Percentiles rank a stretch among this genome's conserved stretches.
Conservation (phyloP, 2,329 filamentous ascomycete genomes). For the Beauveria bassiana region DNA sequence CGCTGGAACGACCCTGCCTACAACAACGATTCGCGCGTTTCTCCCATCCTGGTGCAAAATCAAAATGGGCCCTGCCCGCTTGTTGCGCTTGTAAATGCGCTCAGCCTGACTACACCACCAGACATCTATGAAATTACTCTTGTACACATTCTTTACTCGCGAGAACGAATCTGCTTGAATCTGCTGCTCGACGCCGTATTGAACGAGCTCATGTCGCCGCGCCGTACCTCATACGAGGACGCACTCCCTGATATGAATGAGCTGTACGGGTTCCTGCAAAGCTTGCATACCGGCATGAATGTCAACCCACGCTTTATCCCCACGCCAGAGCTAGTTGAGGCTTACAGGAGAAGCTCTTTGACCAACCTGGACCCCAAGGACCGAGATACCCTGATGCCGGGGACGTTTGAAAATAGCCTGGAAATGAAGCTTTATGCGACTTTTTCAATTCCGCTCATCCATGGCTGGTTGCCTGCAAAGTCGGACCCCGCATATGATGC, state of each 20-base stretch:
- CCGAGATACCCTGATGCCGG: constrained; percentile 45
- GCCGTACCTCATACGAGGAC: constrained; percentile 53
- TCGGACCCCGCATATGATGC: constrained; percentile 61
- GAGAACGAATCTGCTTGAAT: constrained; percentile 82
- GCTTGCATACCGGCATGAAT: constrained; percentile 94
- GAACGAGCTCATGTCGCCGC: constrained; percentile 80
- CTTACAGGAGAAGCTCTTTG: constrained; percentile 44
- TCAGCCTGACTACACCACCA: constrained; percentile 73
- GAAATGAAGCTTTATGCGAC: constrained; percentile 90
- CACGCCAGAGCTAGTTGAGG: constrained; percentile 36
- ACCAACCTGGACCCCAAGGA: constrained; percentile 44
- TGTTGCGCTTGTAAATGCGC: constrained; percentile 84
- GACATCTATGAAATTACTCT: constrained; percentile 58
- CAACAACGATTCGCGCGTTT: constrained; percentile 58
- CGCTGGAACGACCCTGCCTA: constrained; percentile 66
- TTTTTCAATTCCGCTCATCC: constrained; percentile 81
- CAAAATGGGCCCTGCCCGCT: constrained; percentile 91
- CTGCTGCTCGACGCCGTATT: constrained; percentile 83
- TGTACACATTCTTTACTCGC: constrained; percentile 65
- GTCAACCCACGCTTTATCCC: constrained; percentile 86
- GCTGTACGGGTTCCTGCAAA: constrained; percentile 78
- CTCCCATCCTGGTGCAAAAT: constrained; percentile 87
- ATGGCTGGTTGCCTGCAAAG: constrained; percentile 79
- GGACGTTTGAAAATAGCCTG: constrained; percentile 76
- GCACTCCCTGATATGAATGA: constrained; percentile 79